Evolutionary conservation across 768 basidiomycete species (phyloP).

Genomic region (Agaricus subrufescens): DNA sequence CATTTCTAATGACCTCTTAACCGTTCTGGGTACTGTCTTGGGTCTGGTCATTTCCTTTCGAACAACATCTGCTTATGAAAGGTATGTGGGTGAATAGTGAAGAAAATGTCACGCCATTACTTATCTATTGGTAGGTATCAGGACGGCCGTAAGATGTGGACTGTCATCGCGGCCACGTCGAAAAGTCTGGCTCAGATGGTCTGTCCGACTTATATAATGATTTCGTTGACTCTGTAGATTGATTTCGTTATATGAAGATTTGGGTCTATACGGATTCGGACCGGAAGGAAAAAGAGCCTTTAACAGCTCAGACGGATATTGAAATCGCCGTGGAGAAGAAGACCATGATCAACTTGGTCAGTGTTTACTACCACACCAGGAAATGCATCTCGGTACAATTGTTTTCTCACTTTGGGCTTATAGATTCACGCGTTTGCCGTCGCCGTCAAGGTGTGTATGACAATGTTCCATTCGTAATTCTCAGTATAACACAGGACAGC

Average conservation of each 20-base stretch:
- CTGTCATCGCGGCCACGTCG: slow-evolving; percentile 50
- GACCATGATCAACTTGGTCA: slow-evolving; percentile 64
- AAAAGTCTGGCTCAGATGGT: slow-evolving; percentile 59
- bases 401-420: background rate
- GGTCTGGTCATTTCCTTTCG: slow-evolving; percentile 71
- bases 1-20: slow-evolving; percentile 41
- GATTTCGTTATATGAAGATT: slow-evolving; percentile 27
- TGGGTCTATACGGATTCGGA: slow-evolving; percentile 54
- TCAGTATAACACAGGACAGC: slow-evolving; percentile 26
- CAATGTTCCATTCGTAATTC: background rate
- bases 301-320: slow-evolving; percentile 25
- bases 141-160: slow-evolving; percentile 72
- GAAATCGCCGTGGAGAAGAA: slow-evolving; percentile 66
- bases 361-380: slow-evolving; percentile 11
- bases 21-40: slow-evolving; percentile 71
- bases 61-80: slow-evolving; percentile 65
- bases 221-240: background rate
- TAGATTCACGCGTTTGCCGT: slow-evolving; percentile 68
- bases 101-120: background rate
- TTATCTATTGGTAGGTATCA: slow-evolving; percentile 40
- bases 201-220: slow-evolving; percentile 16
- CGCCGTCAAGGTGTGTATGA: slow-evolving; percentile 49
- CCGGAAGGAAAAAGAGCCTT: slow-evolving; percentile 27
- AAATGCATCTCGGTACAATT: background rate
- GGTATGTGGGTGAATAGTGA: background rate